These are phyloP conservation scores for Persicaria maculosa DNA, from an alignment of 148 eudicot species.

Conservation along the genomic window DNA sequence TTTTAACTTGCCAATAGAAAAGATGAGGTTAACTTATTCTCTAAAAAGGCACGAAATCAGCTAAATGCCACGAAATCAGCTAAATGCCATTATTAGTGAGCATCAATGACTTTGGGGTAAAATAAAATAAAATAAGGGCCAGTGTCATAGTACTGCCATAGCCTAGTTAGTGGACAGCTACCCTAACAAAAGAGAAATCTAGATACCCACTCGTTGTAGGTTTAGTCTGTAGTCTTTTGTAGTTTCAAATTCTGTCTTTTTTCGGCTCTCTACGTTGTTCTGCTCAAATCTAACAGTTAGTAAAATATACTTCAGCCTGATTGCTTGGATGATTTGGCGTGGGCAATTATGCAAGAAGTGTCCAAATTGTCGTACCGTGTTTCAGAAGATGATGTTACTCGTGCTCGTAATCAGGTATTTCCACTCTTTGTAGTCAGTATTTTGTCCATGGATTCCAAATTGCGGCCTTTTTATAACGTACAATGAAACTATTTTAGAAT, in stretches of 20 bases:
- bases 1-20: not conserved
- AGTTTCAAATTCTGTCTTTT: not conserved
- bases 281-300: slow-evolving; percentile 5
- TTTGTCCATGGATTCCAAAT: not conserved
- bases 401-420: slow-evolving; percentile 68
- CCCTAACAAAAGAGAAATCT: not conserved
- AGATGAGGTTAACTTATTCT: not conserved
- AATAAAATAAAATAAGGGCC: not conserved
- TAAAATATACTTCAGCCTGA: slow-evolving; percentile 48
- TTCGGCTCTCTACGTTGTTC: not conserved
- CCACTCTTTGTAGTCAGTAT: not conserved
- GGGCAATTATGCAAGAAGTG: slow-evolving; percentile 49
- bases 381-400: slow-evolving; percentile 50
- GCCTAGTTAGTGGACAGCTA: not conserved
- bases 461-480: not conserved
- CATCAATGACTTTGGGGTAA: not conserved
- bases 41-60: not conserved
- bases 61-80: not conserved
- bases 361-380: slow-evolving; percentile 56
- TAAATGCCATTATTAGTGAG: not conserved
- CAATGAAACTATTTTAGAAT: not conserved
- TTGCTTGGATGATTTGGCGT: slow-evolving; percentile 59
- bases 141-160: not conserved
- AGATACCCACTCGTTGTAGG: not conserved
- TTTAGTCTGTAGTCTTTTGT: not conserved